These are phyloP conservation scores for Pascua sp. DNA, from an alignment of 1,284 basidiomycete genomes.

Conservation along the genomic window DNA sequence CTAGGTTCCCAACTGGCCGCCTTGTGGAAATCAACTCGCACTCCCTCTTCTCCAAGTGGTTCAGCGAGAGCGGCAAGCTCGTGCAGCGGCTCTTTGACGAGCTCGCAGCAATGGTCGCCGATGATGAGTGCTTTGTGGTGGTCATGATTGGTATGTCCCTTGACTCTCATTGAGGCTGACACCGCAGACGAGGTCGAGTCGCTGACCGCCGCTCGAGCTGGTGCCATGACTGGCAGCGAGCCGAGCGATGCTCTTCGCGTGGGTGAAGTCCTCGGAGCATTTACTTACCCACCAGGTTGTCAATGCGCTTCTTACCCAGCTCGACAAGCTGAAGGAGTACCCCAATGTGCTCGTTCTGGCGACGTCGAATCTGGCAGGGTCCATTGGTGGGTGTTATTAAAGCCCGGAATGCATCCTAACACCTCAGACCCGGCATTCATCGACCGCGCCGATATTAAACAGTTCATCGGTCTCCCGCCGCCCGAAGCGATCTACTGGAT, in stretches of 20 bases:
- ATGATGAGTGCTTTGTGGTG: constrained; percentile 85
- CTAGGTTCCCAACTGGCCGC: constrained; percentile 76
- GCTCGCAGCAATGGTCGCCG: constrained; percentile 81
- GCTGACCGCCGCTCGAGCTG: constrained; percentile 85
- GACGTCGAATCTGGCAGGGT: constrained; percentile 90
- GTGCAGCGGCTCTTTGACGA: constrained; percentile 89
- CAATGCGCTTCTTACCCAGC: constrained; percentile 92
- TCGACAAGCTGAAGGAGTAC: constrained; percentile 88
- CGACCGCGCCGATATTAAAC: constrained; percentile 93
- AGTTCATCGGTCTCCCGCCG: constrained; percentile 87
- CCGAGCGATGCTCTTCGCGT: constrained; percentile 93
- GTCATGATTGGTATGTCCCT: constrained; percentile 78
- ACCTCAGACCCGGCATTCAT: constrained; percentile 83
- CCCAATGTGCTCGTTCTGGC: constrained; percentile 96
- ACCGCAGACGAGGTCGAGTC: constrained; percentile 89
- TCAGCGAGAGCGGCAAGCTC: constrained; percentile 96
- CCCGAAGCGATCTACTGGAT: constrained; percentile 92
- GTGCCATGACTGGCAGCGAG: constrained; percentile 90
- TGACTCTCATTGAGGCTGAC: neutral
- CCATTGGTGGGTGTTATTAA: constrained; percentile 66
- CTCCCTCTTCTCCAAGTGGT: constrained; percentile 94
- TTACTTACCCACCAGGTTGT: constrained; percentile 66
- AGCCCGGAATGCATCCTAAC: neutral
- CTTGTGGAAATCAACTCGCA: constrained; percentile 97
- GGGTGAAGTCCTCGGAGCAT: constrained; percentile 35